Evolutionary conservation across 1,284 basidiomycete genomes (phyloP).

Genomic region (Cutaneotrichosporon sp.): DNA sequence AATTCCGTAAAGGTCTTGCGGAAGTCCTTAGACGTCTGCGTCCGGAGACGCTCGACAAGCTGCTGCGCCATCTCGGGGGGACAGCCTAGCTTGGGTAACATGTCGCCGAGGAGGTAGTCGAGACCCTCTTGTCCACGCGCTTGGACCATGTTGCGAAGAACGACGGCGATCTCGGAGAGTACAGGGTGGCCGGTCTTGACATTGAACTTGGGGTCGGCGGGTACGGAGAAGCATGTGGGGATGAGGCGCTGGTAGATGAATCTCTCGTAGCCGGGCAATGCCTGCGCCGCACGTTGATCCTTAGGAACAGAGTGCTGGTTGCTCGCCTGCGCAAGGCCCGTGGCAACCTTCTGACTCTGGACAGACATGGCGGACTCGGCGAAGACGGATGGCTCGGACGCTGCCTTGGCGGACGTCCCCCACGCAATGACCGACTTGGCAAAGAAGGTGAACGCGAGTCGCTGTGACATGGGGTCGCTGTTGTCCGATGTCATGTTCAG

Average conservation of each 20-base stretch:
- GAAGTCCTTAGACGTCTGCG: slow-evolving; percentile 75
- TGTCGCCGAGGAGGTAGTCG: slow-evolving; percentile 71
- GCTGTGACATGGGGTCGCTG: slow-evolving; percentile 69
- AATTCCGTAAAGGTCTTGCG: slow-evolving; percentile 86
- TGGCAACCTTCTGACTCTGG: slow-evolving; percentile 48
- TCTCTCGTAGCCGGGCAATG: slow-evolving; percentile 83
- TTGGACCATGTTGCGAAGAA: slow-evolving; percentile 73
- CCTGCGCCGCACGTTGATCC: slow-evolving; percentile 48
- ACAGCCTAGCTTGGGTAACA: slow-evolving; percentile 84
- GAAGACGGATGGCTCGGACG: slow-evolving; percentile 39
- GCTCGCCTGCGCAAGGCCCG: slow-evolving; percentile 31
- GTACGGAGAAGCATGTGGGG: slow-evolving; percentile 75
- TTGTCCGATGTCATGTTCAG: slow-evolving; percentile 63
- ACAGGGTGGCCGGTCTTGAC: slow-evolving; percentile 80
- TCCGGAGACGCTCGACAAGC: slow-evolving; percentile 69
- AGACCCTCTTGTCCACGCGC: slow-evolving; percentile 78
- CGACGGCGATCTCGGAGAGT: slow-evolving; percentile 75
- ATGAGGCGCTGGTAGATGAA: slow-evolving; percentile 88
- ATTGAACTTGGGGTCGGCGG: slow-evolving; percentile 75
- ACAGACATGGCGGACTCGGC: slow-evolving; percentile 36
- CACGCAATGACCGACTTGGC: slow-evolving; percentile 65
- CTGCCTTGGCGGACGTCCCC: slow-evolving; percentile 57
- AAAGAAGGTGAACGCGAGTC: slow-evolving; percentile 76
- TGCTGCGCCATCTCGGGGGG: slow-evolving; percentile 71
- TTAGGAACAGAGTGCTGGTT: slow-evolving; percentile 39